Evolutionary conservation across 805 yeast species (phyloP), one percentile per base, ranked within the genome.

Genomic region (Candida vartiovaarae): DNA sequence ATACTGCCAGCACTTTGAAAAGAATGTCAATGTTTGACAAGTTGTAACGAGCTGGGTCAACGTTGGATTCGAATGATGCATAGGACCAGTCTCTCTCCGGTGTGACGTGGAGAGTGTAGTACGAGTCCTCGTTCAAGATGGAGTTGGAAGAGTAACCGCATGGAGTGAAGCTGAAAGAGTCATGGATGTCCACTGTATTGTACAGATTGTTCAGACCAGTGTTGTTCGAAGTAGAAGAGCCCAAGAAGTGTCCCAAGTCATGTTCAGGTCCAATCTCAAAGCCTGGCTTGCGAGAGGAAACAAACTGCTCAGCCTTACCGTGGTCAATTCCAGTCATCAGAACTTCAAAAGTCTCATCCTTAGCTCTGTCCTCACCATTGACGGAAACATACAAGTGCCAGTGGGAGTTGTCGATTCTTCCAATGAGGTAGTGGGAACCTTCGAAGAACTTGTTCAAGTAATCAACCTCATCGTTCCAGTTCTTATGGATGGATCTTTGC

Each of bases 101-200:
- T 0, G 99, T 93, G 35, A 93, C 85, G 61, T 93, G 98, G 46
- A 90, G 70, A 7, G 97, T 91, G 59, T 84, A 84, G 61, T 82
- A 84, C 57, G 78, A 78, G 53, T 75, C 72, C 35, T 71, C 75
- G 37, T 77, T 70, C 37, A 84, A 62, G 33, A 90, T 70, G 20
- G 95, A 82, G 63, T 91, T 91, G 37, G 96, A 86, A 2, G 96
- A 87, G 59, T 80, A 91, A 6, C 99, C 99, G 62, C 98, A 91
- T 2, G 99, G 99, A 4, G 84, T 70, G 62, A 91, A 91, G 28
- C 93, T 82, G 65, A 88, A 91, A 7, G 96, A 85, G 66, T 91
- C 98, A 55, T 82, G 88, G 43, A 67, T 61, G 46, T 82, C 61
- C 8, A 66, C 53, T 26, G 65, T 62, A 30, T 67, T 62, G 56